These are phyloP conservation scores for Lactarius sp. DNA, from an alignment of 768 basidiomycete genomes.

Conservation along the genomic window DNA sequence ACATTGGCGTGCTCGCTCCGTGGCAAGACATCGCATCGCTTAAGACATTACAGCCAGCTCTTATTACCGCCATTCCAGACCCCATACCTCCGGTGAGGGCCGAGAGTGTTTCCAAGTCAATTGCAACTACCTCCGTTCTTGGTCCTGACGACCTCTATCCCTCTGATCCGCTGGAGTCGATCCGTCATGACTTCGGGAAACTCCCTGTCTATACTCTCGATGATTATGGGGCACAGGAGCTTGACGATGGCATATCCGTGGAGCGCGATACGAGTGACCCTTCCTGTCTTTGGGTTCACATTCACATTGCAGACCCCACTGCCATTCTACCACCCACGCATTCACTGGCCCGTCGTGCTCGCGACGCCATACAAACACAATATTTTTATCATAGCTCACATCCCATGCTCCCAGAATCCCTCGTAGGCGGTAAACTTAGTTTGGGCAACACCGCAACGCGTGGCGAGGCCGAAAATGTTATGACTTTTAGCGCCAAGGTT, in stretches of 20 bases:
- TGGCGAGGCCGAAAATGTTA: constrained; percentile 47
- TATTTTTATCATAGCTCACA: constrained; percentile 64
- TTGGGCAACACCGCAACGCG: constrained; percentile 36
- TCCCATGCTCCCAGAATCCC: constrained; percentile 65
- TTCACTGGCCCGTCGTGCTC: constrained; percentile 53
- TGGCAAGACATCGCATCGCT: constrained; percentile 64
- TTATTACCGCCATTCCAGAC: neutral
- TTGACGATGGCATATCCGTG: constrained; percentile 91
- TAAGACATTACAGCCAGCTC: neutral
- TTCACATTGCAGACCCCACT: constrained; percentile 93
- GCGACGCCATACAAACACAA: constrained; percentile 42
- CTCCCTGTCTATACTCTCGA: constrained; percentile 85
- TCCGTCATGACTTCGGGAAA: constrained; percentile 85
- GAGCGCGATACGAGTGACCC: constrained; percentile 60
- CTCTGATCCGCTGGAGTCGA: constrained; percentile 56
- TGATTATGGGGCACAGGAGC: constrained; percentile 68
- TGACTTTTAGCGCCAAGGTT: constrained; percentile 80
- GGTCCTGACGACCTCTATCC: constrained; percentile 63
- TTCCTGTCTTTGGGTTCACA: constrained; percentile 71
- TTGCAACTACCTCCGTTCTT: constrained; percentile 27
- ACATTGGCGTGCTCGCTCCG: constrained; percentile 69
- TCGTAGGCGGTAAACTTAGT: constrained; percentile 50
- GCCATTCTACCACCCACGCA: constrained; percentile 69
- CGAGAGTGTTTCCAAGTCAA: neutral
- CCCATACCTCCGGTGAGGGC: neutral